Evolutionary conservation across 805 yeast species (phyloP).

Genomic region (Wickerhamiella siamensis): DNA sequence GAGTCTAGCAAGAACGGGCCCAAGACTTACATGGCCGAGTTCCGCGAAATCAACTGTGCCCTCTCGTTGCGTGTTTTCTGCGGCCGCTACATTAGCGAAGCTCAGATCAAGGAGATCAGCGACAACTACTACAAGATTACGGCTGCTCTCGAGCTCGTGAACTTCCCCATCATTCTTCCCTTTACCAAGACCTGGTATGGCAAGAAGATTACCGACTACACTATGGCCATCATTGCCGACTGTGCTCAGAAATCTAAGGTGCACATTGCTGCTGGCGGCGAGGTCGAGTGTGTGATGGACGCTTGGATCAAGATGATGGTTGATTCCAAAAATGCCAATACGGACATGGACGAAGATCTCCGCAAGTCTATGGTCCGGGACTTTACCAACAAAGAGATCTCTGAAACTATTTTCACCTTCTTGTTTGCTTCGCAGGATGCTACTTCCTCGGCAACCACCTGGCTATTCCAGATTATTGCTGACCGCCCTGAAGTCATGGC

Average conservation of each 20-base stretch:
- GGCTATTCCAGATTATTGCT: slow-evolving; percentile 93
- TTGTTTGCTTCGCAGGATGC: slow-evolving; percentile 98
- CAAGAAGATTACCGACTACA: slow-evolving; percentile 78
- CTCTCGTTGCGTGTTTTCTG: slow-evolving; percentile 85
- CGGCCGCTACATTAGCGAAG: slow-evolving; percentile 87
- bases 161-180: slow-evolving; percentile 93
- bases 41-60: slow-evolving; percentile 94
- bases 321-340: slow-evolving; percentile 38
- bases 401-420: slow-evolving; percentile 93
- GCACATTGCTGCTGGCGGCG: slow-evolving; percentile 61
- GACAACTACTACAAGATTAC: slow-evolving; percentile 88
- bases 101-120: slow-evolving; percentile 73
- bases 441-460: slow-evolving; percentile 89
- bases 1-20: slow-evolving; percentile 49
- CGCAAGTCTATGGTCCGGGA: slow-evolving; percentile 56
- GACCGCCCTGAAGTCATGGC: slow-evolving; percentile 84
- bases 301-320: slow-evolving; percentile 85
- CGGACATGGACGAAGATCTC: slow-evolving; percentile 35
- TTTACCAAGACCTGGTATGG: slow-evolving; percentile 98
- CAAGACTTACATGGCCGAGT: slow-evolving; percentile 71
- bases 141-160: slow-evolving; percentile 91
- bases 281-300: slow-evolving; percentile 83
- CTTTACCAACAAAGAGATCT: slow-evolving; percentile 79
- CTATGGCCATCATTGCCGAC: slow-evolving; percentile 77
- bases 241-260: slow-evolving; percentile 84